Conservation (phyloP, 371 early-diverging fungal genomes). For the Mucor irregularis region DNA sequence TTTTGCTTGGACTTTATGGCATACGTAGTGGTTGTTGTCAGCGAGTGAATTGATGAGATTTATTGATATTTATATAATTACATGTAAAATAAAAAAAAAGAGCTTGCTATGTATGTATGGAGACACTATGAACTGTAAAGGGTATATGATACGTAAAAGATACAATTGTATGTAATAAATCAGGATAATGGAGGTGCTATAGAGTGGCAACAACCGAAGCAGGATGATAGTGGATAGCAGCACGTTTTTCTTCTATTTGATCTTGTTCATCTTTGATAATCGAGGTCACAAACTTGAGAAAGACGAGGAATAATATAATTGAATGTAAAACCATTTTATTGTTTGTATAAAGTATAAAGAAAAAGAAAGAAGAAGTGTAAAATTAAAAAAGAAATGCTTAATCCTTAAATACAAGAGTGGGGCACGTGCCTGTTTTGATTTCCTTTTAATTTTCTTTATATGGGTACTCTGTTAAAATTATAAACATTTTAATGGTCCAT, state of each 20-base stretch:
- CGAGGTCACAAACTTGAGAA: conserved; percentile 15
- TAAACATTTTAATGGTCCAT: background rate
- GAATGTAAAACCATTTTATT: conserved; percentile 13
- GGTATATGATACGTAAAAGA: too few relatives aligned
- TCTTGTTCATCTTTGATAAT: conserved; percentile 10
- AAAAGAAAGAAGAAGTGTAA: background rate
- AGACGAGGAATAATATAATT: conserved; percentile 14
- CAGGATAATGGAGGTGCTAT: too few relatives aligned
- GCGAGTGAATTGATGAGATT: too few relatives aligned
- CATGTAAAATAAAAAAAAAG: too few relatives aligned
- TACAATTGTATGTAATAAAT: too few relatives aligned
- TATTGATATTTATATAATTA: too few relatives aligned
- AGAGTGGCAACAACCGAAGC: background rate
- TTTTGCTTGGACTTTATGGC: too few relatives aligned
- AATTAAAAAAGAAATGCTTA: background rate
- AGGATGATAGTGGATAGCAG: background rate
- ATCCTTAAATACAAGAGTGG: background rate
- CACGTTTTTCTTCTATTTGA: conserved; percentile 5
- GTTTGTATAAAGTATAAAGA: background rate
- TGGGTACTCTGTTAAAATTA: conserved; percentile 31
- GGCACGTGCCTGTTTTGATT: background rate
- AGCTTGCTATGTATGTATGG: too few relatives aligned
- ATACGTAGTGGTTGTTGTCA: too few relatives aligned
- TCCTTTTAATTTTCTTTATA: conserved; percentile 37
- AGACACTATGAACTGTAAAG: too few relatives aligned